phyloP scores from a whole-genome alignment of 2,329 filamentous ascomycete genomes.

The Trichoderma arundinaceum region DNA sequence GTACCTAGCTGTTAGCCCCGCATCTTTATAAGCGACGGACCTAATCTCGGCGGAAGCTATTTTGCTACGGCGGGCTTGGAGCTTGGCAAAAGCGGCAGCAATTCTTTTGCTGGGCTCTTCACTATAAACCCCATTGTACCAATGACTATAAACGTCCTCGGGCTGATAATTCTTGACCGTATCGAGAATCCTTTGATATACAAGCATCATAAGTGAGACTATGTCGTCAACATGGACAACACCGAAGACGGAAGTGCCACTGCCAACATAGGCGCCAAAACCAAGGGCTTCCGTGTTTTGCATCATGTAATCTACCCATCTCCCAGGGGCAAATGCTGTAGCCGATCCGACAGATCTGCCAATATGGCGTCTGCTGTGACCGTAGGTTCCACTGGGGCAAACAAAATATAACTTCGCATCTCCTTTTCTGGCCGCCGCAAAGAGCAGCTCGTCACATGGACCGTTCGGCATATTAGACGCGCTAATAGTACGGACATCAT shows the following conservation, averaged over 20 bases:
- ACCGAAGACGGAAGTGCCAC: slow-evolving; percentile 1
- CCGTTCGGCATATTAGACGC: too few relatives aligned
- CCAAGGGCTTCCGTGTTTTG: slow-evolving; percentile 3
- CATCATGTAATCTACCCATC: slow-evolving; percentile 7
- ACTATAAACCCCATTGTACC: neutral
- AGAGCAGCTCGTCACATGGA: neutral
- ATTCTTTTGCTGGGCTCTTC: neutral
- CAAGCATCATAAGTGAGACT: slow-evolving; percentile 6
- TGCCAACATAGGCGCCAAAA: neutral
- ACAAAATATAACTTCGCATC: slow-evolving; percentile 1
- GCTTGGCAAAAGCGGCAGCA: neutral
- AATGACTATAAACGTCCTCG: neutral
- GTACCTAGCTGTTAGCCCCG: too few relatives aligned
- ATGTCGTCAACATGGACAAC: slow-evolving; percentile 9
- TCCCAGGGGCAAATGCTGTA: slow-evolving; percentile 5
- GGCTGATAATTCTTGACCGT: neutral
- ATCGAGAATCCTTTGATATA: slow-evolving; percentile 1
- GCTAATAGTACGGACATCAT: neutral
- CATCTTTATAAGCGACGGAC: neutral
- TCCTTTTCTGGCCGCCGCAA: neutral
- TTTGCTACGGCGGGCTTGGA: neutral
- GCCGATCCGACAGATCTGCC: neutral
- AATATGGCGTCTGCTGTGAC: neutral
- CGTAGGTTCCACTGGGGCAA: neutral
- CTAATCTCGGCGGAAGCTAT: neutral